Percentiles rank a stretch among this genome's conserved stretches.
phyloP scores from a whole-genome alignment of 805 yeast species.

The Myxozyma monticola region DNA sequence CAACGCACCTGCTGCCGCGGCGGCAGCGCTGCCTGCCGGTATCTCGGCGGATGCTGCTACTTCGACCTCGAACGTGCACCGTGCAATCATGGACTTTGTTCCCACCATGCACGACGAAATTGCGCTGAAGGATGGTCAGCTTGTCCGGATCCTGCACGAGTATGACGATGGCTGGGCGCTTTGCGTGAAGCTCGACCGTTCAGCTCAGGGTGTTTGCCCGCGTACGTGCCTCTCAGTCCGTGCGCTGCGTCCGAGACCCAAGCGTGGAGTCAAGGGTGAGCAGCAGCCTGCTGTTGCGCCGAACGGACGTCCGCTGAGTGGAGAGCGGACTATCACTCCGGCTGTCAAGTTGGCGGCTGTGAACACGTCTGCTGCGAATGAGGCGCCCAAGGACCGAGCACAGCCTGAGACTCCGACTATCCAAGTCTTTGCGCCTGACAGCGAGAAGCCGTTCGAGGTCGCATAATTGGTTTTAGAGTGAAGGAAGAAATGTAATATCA shows the following conservation, averaged over 20 bases:
- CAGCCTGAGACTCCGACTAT: slow-evolving; percentile 27
- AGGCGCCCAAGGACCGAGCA: background rate
- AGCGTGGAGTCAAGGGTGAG: slow-evolving; percentile 21
- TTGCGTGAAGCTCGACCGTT: slow-evolving; percentile 29
- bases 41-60: slow-evolving; percentile 11
- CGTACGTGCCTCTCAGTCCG: slow-evolving; percentile 26
- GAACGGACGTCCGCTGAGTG: slow-evolving; percentile 1
- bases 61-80: slow-evolving; percentile 31
- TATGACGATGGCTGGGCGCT: slow-evolving; percentile 35
- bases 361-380: slow-evolving; percentile 4
- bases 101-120: slow-evolving; percentile 35
- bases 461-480: slow-evolving; percentile 12
- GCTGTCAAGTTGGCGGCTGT: background rate
- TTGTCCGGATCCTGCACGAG: slow-evolving; percentile 32
- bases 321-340: slow-evolving; percentile 12
- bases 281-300: background rate
- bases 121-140: slow-evolving; percentile 31
- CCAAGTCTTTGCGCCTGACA: slow-evolving; percentile 30
- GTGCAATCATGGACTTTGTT: slow-evolving; percentile 30
- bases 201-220: slow-evolving; percentile 31
- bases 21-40: slow-evolving; percentile 5
- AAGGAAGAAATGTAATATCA: background rate
- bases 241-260: slow-evolving; percentile 29
- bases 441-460: slow-evolving; percentile 23
- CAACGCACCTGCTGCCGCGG: background rate